Evolutionary conservation across 2,329 filamentous ascomycete genomes (phyloP).

Genomic region (Emmonsia crescens): DNA sequence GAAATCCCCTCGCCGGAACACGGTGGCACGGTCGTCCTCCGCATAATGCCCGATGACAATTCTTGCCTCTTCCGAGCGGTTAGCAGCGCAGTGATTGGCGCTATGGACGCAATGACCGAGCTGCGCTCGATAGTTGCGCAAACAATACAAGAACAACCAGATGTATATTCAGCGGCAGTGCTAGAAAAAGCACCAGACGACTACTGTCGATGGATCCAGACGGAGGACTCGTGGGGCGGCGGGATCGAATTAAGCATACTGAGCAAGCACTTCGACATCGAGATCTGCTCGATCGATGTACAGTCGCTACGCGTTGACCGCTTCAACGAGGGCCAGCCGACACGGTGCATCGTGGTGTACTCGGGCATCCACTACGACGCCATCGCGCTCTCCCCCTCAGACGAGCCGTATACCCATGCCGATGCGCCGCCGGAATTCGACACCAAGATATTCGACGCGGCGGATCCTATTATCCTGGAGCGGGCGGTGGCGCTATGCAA

Average conservation of each 20-base stretch:
- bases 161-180: conserved; percentile 63
- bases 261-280: conserved; percentile 71
- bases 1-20: conserved; percentile 49
- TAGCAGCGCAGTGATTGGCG: conserved; percentile 62
- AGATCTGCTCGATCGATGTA: conserved; percentile 78
- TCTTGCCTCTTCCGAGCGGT: conserved; percentile 89
- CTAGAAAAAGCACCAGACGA: conserved; percentile 60
- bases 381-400: conserved; percentile 61
- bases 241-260: conserved; percentile 82
- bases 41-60: conserved; percentile 96
- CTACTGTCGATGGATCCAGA: conserved; percentile 74
- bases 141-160: conserved; percentile 61
- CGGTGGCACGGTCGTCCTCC: conserved; percentile 54
- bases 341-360: conserved; percentile 72
- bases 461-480: conserved; percentile 44
- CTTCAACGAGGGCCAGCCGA: conserved; percentile 63
- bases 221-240: conserved; percentile 77
- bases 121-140: conserved; percentile 68
- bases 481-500: conserved; percentile 55
- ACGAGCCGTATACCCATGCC: conserved; percentile 44
- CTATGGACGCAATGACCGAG: conserved; percentile 56
- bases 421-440: conserved; percentile 63
- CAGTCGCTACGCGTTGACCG: conserved; percentile 55
- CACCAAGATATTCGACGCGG: conserved; percentile 58
- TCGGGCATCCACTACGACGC: conserved; percentile 91